Evolutionary conservation across 78 protist genomes (phyloP), one percentile per base, ranked within the genome.

Genomic region (Trichosphaerium sp.): DNA sequence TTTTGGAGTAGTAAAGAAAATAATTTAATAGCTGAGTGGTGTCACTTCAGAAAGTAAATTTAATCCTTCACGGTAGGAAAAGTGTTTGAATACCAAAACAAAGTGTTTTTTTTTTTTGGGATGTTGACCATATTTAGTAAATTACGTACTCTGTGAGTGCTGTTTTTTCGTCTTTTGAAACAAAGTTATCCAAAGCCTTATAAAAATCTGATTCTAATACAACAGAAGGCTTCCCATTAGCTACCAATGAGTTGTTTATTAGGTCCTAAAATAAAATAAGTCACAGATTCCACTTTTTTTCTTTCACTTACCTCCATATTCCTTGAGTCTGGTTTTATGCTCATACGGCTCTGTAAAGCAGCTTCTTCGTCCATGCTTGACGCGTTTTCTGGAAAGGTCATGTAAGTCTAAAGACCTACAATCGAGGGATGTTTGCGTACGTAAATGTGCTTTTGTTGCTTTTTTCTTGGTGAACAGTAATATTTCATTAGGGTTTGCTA

Each of bases 401-500:
- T 54, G 59, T 54, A 21, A 54, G 29, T 6, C 6, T 32, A 35
- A 35, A 54, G 59, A 54, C 11, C 43, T 38, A 25, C 34, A 12
- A 0, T 23, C n/a, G 0, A 38, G 1, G 0, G 73, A 34, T 12
- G 61, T 21, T 25, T n/a, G n/a, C n/a, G n/a, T n/a, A n/a, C n/a
- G n/a, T n/a, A n/a, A n/a, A n/a, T n/a, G n/a, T n/a, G n/a, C n/a
- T n/a, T n/a, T n/a, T n/a, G n/a, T n/a, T n/a, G n/a, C n/a, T 39
- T 70, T 79, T 47, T 79, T 79, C 60, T 72, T 65, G 6, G 64
- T 44, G 55, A 72, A 78, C 15, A 64, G 51, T 11, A 89, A 43
- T 10, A 89, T 48, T 34, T 85, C 88, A 11, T 39, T 44, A 3
- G 92, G 93, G 48, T 90, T 90, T 1, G 88, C 95, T 14, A 87